A percentile compares a stretch with the other conserved stretches of the same genome.
Evolutionary conservation across 1,284 basidiomycete species (phyloP).

Genomic region (Gymnopus androsaceus): DNA sequence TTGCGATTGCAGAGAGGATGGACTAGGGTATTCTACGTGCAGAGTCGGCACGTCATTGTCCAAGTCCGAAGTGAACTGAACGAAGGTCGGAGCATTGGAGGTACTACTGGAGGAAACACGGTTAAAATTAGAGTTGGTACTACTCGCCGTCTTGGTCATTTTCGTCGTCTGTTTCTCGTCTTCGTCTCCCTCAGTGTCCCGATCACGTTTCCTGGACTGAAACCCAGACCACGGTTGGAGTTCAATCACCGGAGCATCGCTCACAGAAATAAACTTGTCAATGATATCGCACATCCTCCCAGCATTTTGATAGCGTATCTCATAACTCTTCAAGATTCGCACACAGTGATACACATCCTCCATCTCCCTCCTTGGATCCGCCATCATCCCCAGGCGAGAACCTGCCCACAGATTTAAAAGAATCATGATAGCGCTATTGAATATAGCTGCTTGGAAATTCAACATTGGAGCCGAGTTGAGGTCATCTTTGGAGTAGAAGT

Average conservation of each 20-base stretch:
- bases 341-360: constrained; percentile 70
- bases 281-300: constrained; percentile 11
- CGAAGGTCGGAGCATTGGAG: too few relatives aligned
- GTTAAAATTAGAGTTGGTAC: neutral
- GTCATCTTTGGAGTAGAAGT: neutral
- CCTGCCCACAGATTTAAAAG: constrained; percentile 73
- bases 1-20: too few relatives aligned
- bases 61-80: too few relatives aligned
- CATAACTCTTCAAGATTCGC: constrained; percentile 49
- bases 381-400: constrained; percentile 50
- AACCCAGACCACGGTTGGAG: neutral
- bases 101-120: too few relatives aligned
- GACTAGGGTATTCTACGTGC: too few relatives aligned
- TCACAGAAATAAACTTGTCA: constrained; percentile 4
- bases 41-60: too few relatives aligned
- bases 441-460: constrained; percentile 27
- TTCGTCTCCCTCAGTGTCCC: neutral
- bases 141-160: neutral
- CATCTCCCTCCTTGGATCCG: constrained; percentile 59
- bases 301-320: constrained; percentile 23
- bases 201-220: neutral
- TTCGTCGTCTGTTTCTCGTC: neutral
- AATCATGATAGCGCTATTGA: constrained; percentile 53
- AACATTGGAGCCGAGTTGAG: neutral
- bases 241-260: neutral